Evolutionary conservation across 208 protist species (phyloP), one percentile per base, ranked within the genome.

Genomic region (Vickermania spadyakhi): DNA sequence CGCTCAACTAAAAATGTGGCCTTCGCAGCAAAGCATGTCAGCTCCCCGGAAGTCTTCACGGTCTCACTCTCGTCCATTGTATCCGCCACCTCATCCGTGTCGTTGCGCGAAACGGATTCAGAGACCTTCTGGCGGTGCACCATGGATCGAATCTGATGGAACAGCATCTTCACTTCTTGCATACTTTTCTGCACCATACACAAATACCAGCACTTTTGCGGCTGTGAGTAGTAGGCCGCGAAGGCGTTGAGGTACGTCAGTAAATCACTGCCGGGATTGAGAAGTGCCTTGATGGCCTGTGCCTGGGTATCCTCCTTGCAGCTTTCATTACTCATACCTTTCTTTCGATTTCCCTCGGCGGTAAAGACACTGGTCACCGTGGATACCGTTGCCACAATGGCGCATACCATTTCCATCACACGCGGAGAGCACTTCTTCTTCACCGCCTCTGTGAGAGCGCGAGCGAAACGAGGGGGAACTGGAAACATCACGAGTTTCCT

Each of bases 161-260:
- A 81, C 21, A 96, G 75, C 58, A 85, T 81, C 18, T 51, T 56
- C 3, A 84, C 75, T 63, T 96, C 85, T 18, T 72, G 68, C 72
- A 96, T 78, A 63, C 77, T 92, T 67, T 96, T 96, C 54, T 87
- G 75, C 45, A 96, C 75, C 42, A 96, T 63, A 67, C 86, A 93
- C 36, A 45, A 18, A 18, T 45, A 45, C 36, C 36, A 45, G 18
- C 36, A 45, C 11, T 45, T 45, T 18, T 45, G 36, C 18, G 36
- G 36, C 36, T 45, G 7, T 7, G 36, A n/a, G 69, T 84, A 86
- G 69, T 87, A 96, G 7, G 72, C 76, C n/a, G 58, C 28, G 64
- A 96, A 87, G 7, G 81, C 89, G 52, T 81, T 79, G 27, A 88
- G 60, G 63, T 77, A 86, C 1, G 89, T 93, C 57, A 96, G 31